Evolutionary conservation across 352 stramenopile species (phyloP).

Genomic region (Globisporangium polare): DNA sequence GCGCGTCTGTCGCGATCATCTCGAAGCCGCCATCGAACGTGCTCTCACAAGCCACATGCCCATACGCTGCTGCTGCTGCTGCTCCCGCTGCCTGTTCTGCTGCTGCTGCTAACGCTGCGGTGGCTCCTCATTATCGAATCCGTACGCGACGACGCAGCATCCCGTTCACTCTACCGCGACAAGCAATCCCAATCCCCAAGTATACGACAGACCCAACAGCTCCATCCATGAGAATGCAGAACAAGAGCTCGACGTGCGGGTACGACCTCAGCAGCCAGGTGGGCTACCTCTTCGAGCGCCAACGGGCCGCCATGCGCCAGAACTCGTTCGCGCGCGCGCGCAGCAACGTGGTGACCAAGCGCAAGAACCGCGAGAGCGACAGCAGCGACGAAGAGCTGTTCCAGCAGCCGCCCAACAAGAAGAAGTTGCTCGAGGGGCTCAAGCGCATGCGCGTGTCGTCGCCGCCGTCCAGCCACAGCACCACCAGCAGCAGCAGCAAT

Average conservation of each 20-base stretch:
- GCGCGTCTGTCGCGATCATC: neutral
- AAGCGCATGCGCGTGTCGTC: slow-evolving; percentile 72
- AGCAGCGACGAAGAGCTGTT: slow-evolving; percentile 14
- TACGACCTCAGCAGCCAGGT: slow-evolving; percentile 36
- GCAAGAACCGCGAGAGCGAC: slow-evolving; percentile 24
- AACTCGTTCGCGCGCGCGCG: slow-evolving; percentile 41
- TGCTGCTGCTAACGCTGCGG: neutral
- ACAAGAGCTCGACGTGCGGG: slow-evolving; percentile 22
- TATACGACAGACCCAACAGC: neutral
- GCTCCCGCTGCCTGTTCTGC: neutral
- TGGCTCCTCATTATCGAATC: neutral
- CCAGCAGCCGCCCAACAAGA: slow-evolving; percentile 16
- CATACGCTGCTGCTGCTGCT: neutral
- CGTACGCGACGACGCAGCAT: neutral
- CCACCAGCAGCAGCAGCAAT: slow-evolving; percentile 7
- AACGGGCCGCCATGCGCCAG: slow-evolving; percentile 35
- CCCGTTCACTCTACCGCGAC: neutral
- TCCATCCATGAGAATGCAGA: slow-evolving; percentile 13
- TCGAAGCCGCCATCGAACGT: neutral
- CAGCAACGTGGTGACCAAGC: slow-evolving; percentile 34
- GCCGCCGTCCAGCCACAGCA: slow-evolving; percentile 20
- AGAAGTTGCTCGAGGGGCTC: slow-evolving; percentile 48
- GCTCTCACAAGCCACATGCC: neutral
- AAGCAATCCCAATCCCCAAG: neutral
- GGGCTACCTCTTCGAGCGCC: slow-evolving; percentile 41